phyloP scores from a whole-genome alignment of 2,329 filamentous ascomycete species.

The Cordyceps cicadae region DNA sequence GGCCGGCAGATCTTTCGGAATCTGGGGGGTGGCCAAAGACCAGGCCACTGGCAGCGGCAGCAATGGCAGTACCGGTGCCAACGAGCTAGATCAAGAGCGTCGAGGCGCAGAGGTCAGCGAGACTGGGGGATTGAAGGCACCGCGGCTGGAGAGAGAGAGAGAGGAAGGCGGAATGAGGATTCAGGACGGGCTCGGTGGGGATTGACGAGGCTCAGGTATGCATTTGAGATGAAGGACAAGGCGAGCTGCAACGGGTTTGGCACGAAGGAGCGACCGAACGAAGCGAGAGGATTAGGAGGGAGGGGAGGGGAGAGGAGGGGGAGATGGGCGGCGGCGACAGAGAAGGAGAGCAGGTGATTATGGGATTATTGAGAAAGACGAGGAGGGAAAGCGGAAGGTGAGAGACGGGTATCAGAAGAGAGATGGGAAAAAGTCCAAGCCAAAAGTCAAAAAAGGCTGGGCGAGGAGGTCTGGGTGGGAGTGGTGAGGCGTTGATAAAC shows the following conservation, averaged over 20 bases:
- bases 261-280: neutral
- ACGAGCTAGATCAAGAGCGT: slow-evolving; percentile 39
- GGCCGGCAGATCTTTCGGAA: slow-evolving; percentile 24
- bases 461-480: neutral
- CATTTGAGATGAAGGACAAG: slow-evolving; percentile 12
- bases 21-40: slow-evolving; percentile 49
- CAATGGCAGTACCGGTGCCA: slow-evolving; percentile 53
- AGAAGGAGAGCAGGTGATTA: neutral
- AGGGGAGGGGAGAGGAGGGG: neutral
- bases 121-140: neutral
- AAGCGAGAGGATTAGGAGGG: neutral
- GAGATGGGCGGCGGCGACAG: neutral
- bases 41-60: slow-evolving; percentile 50
- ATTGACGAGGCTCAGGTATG: slow-evolving; percentile 5
- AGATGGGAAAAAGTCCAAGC: neutral
- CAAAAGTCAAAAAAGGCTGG: neutral
- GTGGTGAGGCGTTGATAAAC: slow-evolving; percentile 16
- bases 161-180: neutral
- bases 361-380: neutral
- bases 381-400: neutral
- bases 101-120: neutral
- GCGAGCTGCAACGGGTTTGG: slow-evolving; percentile 2
- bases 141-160: neutral
- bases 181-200: neutral
- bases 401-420: neutral